Percentiles rank a stretch among this genome's conserved stretches.
phyloP scores from a whole-genome alignment of 2,329 filamentous ascomycete species.

The Penicillium sp. region DNA sequence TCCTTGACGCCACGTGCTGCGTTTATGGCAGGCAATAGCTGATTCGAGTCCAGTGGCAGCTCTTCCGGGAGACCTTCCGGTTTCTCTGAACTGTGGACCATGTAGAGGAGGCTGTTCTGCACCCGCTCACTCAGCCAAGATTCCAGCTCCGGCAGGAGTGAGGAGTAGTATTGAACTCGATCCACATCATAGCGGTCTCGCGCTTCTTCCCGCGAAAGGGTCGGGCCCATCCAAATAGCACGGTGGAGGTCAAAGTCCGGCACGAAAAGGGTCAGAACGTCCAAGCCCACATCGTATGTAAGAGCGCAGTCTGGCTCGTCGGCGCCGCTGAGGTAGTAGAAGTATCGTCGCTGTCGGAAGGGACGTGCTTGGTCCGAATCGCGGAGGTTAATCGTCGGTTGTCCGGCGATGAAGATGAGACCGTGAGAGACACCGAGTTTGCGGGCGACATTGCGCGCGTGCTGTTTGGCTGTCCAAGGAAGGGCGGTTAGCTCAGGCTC shows the following conservation, averaged over 20 bases:
- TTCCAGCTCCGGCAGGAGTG: slow-evolving; percentile 51
- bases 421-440: slow-evolving; percentile 46
- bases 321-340: slow-evolving; percentile 59
- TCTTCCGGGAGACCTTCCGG: slow-evolving; percentile 24
- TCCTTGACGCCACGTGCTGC: slow-evolving; percentile 69
- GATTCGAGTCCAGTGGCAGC: slow-evolving; percentile 27
- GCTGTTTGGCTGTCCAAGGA: slow-evolving; percentile 46
- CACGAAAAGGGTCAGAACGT: slow-evolving; percentile 70
- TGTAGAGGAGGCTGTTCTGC: slow-evolving; percentile 31
- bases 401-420: slow-evolving; percentile 57
- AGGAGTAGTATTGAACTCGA: slow-evolving; percentile 59
- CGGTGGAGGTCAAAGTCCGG: slow-evolving; percentile 61
- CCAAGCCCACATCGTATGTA: slow-evolving; percentile 57
- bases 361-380: slow-evolving; percentile 59
- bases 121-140: slow-evolving; percentile 32
- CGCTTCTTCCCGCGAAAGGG: slow-evolving; percentile 55
- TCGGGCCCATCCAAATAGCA: slow-evolving; percentile 45
- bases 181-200: slow-evolving; percentile 66
- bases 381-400: slow-evolving; percentile 50
- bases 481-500: slow-evolving; percentile 8
- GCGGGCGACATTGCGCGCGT: slow-evolving; percentile 48
- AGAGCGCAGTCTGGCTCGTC: slow-evolving; percentile 56
- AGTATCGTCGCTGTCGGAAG: slow-evolving; percentile 61
- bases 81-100: slow-evolving; percentile 38
- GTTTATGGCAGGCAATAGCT: slow-evolving; percentile 58